Evolutionary conservation across 495 filamentous ascomycete species (phyloP), one percentile per base, ranked within the genome.

Genomic region (Talaromyces ruber): DNA sequence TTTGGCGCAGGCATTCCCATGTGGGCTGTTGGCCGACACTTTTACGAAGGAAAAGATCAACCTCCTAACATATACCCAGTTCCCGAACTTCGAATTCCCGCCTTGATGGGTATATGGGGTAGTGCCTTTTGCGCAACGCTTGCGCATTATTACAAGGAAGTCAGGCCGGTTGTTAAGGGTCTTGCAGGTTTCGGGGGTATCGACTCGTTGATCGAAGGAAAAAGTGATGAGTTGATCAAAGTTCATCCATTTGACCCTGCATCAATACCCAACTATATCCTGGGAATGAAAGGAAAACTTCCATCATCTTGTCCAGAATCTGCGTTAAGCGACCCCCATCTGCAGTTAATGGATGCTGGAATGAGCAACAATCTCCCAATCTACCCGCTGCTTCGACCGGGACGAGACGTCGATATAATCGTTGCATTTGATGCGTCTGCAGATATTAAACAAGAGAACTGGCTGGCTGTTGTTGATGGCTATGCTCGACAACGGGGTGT

Each of bases 341-440:
- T 98, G 25, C 87, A 94, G 65, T 83, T 97, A 4, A 97, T 96
- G 89, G 94, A 98, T 74, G 91, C 94, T 6, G 94, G 94, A 12
- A 98, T 98, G 93, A 92, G 88, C 58, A 98, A 98, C 70, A 98
- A 98, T 66, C 81, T 98, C 3, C 93, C 94, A 4, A 90, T 96
- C 28, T 98, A 98, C 71, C 94, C 94, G 0, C 81, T 98, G 6
- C 85, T 98, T 25, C 84, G 94, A 21, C 91, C 89, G 0, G 93
- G 91, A 3, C 81, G 94, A 28, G 84, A 94, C 64, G 86, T 98
- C 18, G 94, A 98, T 66, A 82, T 98, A 45, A 77, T 98, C n/a
- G 83, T 98, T 24, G 88, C 90, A 18, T 95, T 96, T 66, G 91
- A 96, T 70, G 88, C 88, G 1, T 90, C 86, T 6, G 89, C 91